Evolutionary conservation across 306 rosid genomes (phyloP).

Genomic region (Cucurbita maxima): DNA sequence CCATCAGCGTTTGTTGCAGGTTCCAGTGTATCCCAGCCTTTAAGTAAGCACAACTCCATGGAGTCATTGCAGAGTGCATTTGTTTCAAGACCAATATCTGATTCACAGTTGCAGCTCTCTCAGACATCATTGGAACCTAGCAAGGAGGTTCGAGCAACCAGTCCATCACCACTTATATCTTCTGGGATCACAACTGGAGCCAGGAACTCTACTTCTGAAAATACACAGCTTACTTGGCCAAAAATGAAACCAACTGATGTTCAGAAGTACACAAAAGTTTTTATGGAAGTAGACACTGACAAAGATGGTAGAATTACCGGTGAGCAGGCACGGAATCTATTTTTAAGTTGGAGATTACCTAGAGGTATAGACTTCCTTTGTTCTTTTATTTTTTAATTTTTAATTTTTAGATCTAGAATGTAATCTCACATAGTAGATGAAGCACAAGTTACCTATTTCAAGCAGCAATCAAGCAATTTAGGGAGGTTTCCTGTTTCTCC

Average conservation of each 20-base stretch:
- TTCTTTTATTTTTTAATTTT: background rate
- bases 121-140: constrained; percentile 35
- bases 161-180: constrained; percentile 36
- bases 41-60: constrained; percentile 33
- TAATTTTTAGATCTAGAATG: background rate
- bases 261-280: constrained; percentile 78
- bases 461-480: background rate
- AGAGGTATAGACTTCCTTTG: constrained; percentile 41
- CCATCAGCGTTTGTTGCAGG: constrained; percentile 37
- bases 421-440: background rate
- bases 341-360: constrained; percentile 93
- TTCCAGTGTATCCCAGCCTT: constrained; percentile 42
- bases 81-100: constrained; percentile 33
- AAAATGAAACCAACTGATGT: constrained; percentile 91
- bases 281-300: constrained; percentile 82
- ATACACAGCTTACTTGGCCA: constrained; percentile 66
- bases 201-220: constrained; percentile 42
- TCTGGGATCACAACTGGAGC: constrained; percentile 41
- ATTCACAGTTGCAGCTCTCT: constrained; percentile 32
- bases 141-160: constrained; percentile 40
- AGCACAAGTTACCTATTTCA: background rate
- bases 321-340: constrained; percentile 86
- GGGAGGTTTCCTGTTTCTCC: background rate
- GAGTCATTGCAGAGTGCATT: constrained; percentile 56
- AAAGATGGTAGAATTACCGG: constrained; percentile 93